phyloP scores from a whole-genome alignment of 805 yeast species.

The Sungouiella blattae region DNA sequence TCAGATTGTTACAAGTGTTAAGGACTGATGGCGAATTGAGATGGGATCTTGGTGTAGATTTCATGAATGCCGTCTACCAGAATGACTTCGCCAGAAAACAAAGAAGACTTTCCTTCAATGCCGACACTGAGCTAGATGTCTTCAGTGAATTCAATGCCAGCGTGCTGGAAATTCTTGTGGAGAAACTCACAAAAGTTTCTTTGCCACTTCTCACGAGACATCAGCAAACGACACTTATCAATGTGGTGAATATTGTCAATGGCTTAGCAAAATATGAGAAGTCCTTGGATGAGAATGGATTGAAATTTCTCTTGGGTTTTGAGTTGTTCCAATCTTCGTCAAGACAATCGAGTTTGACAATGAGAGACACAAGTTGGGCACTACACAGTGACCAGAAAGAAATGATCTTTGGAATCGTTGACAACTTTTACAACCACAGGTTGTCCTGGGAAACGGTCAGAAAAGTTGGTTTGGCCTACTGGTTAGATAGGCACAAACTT shows the following conservation, averaged over 20 bases:
- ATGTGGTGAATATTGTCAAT: conserved; percentile 62
- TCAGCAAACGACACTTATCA: conserved; percentile 79
- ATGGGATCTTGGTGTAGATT: conserved; percentile 33
- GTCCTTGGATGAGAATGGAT: conserved; percentile 60
- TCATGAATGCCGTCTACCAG: conserved; percentile 8
- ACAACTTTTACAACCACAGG: conserved; percentile 38
- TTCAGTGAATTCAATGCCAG: conserved; percentile 33
- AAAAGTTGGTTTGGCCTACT: conserved; percentile 64
- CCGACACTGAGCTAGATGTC: conserved; percentile 22
- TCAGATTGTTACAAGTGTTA: conserved; percentile 48
- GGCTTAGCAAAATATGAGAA: conserved; percentile 46
- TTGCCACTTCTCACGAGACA: conserved; percentile 84
- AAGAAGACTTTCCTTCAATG: conserved; percentile 1
- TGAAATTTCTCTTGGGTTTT: conserved; percentile 67
- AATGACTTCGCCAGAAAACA: neutral
- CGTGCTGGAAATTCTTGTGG: conserved; percentile 49
- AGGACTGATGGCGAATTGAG: conserved; percentile 33
- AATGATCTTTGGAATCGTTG: conserved; percentile 50
- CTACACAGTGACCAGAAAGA: conserved; percentile 78
- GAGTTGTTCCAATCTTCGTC: conserved; percentile 54
- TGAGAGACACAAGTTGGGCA: conserved; percentile 88
- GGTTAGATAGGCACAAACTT: conserved; percentile 46
- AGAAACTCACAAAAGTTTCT: conserved; percentile 58
- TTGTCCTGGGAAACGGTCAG: conserved; percentile 60
- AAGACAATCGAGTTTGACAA: conserved; percentile 53